phyloP scores from a whole-genome alignment of 2,329 filamentous ascomycete species.

The Pseudogymnoascus sp. region DNA sequence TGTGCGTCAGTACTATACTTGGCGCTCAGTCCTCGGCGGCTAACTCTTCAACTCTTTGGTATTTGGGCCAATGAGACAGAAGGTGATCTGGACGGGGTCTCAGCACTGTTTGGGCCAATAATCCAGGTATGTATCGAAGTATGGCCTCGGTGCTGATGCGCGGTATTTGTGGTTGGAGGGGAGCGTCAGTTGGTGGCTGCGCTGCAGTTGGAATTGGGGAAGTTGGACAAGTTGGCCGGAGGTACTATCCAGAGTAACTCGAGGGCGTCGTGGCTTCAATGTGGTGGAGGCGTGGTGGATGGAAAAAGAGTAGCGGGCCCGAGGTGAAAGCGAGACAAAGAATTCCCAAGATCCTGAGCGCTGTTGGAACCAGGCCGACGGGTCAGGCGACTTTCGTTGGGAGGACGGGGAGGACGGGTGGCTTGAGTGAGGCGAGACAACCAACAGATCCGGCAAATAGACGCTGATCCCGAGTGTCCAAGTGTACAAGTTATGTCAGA shows the following conservation, averaged over 20 bases:
- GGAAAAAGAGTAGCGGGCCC: neutral
- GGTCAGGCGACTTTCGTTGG: neutral
- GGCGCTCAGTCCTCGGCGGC: neutral
- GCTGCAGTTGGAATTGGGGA: neutral
- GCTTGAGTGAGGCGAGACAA: neutral
- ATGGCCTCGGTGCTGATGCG: neutral
- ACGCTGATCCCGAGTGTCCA: neutral
- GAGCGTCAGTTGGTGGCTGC: neutral
- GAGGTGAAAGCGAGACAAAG: neutral
- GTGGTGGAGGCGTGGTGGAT: neutral
- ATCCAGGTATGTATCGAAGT: neutral
- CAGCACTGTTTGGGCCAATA: neutral
- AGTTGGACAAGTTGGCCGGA: neutral
- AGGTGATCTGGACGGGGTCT: neutral
- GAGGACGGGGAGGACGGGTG: neutral
- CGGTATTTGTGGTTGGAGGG: neutral
- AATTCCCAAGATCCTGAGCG: neutral
- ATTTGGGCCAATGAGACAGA: neutral
- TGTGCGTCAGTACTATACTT: constrained; percentile 3
- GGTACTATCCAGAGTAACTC: neutral
- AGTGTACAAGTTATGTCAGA: neutral
- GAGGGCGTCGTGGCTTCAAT: neutral
- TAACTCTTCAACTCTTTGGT: neutral
- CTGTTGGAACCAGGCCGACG: neutral
- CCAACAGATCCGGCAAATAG: neutral